Percentiles rank a stretch among this genome's conserved stretches.
These are phyloP conservation scores for Wickerhamiella slavikovae DNA, from an alignment of 805 yeast genomes.

Conservation along the genomic window DNA sequence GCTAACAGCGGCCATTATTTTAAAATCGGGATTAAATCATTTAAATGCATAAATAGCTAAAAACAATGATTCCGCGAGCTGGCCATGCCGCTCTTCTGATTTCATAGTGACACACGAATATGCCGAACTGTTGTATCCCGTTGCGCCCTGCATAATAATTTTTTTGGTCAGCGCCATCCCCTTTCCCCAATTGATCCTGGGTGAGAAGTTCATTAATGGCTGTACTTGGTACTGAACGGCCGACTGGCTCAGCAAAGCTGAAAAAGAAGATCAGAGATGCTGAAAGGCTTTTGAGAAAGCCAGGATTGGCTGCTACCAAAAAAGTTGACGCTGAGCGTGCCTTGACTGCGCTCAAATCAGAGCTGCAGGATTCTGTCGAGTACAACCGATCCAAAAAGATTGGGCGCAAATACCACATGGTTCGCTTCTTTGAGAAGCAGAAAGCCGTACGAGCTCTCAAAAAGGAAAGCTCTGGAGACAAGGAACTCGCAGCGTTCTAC, in stretches of 20 bases:
- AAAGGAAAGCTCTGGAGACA: constrained; percentile 19
- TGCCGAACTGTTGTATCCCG: too few species aligned
- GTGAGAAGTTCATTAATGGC: too few species aligned
- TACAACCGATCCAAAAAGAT: constrained; percentile 27
- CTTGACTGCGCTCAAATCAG: constrained; percentile 38
- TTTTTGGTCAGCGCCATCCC: too few species aligned
- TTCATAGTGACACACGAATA: too few species aligned
- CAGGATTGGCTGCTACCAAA: constrained; percentile 35
- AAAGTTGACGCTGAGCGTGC: constrained; percentile 37
- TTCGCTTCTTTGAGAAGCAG: constrained; percentile 74
- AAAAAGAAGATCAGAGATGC: constrained; percentile 25
- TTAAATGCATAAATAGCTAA: too few species aligned
- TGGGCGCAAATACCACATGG: constrained; percentile 74
- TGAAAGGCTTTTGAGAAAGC: constrained; percentile 43
- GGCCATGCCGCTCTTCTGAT: too few species aligned
- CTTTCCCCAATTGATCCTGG: too few species aligned
- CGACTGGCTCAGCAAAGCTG: neutral
- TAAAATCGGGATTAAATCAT: too few species aligned
- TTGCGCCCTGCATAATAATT: too few species aligned
- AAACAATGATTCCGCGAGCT: too few species aligned
- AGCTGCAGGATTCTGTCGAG: constrained; percentile 29
- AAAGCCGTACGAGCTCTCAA: constrained; percentile 61
- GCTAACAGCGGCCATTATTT: too few species aligned
- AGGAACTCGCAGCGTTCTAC: constrained; percentile 32
- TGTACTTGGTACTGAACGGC: too few species aligned